phyloP scores from a whole-genome alignment of 2,329 filamentous ascomycete species.

The Beauveria asiatica region DNA sequence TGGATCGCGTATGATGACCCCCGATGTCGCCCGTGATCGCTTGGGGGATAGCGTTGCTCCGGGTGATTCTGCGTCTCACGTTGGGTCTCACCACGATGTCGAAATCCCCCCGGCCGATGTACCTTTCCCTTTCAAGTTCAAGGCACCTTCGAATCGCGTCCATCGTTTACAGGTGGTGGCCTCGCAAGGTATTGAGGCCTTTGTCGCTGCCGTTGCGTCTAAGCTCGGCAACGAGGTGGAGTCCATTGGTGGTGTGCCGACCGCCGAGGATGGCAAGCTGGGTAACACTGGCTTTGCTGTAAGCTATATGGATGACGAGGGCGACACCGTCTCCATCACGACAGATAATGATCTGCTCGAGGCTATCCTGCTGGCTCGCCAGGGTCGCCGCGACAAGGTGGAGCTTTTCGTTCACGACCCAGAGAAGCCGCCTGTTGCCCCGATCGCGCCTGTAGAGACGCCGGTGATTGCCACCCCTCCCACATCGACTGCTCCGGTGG shows the following conservation, averaged over 20 bases:
- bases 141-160: constrained; percentile 88
- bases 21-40: constrained; percentile 64
- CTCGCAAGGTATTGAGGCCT: constrained; percentile 68
- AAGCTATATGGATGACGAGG: constrained; percentile 94
- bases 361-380: constrained; percentile 75
- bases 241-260: constrained; percentile 70
- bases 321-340: constrained; percentile 93
- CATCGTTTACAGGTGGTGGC: constrained; percentile 83
- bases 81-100: constrained; percentile 58
- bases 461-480: constrained; percentile 37
- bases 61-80: constrained; percentile 89
- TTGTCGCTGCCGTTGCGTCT: constrained; percentile 66
- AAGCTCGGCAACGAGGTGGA: constrained; percentile 84
- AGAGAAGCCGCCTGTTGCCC: constrained; percentile 71
- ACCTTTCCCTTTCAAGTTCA: constrained; percentile 98
- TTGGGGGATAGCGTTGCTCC: constrained; percentile 78
- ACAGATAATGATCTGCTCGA: constrained; percentile 90
- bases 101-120: constrained; percentile 58
- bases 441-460: constrained; percentile 42
- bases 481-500: constrained; percentile 35
- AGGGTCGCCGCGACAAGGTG: constrained; percentile 78
- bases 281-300: constrained; percentile 75
- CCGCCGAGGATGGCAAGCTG: constrained; percentile 70
- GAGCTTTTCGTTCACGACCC: constrained; percentile 96
- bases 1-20: constrained; percentile 69